Conservation (phyloP, 2,329 filamentous ascomycete species). For the Phyllosticta paracitricarpa region DNA sequence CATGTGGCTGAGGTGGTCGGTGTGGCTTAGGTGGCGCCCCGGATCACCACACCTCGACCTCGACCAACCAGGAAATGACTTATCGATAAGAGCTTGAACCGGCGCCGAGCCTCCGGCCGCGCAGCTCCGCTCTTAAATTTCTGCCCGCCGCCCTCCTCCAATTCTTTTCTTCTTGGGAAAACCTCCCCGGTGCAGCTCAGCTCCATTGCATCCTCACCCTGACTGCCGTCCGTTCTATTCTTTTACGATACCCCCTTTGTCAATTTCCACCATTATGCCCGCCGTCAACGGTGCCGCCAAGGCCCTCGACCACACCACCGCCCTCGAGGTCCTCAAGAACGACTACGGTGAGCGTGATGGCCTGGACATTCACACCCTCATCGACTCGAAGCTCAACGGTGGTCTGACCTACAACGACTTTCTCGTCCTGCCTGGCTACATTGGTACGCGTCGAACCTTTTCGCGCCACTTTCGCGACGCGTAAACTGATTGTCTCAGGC, state of each 20-base stretch:
- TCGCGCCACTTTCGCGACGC: conserved; percentile 12
- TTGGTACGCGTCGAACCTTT: conserved; percentile 46
- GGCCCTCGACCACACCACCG: conserved; percentile 63
- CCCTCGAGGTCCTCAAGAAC: conserved; percentile 65
- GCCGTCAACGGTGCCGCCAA: conserved; percentile 55
- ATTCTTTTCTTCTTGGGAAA: conserved; percentile 38
- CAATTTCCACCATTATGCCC: conserved; percentile 49
- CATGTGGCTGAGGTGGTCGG: too few species aligned
- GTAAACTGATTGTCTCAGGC: conserved; percentile 37
- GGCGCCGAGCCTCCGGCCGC: conserved; percentile 7
- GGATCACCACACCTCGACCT: background rate
- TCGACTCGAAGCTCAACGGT: conserved; percentile 85
- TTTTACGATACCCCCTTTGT: conserved; percentile 5
- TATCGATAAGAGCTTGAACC: conserved; percentile 7
- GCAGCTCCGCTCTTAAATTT: conserved; percentile 9
- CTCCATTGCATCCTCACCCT: conserved; percentile 24
- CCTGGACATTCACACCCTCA: conserved; percentile 72
- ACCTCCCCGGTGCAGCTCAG: conserved; percentile 45
- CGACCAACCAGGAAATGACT: background rate
- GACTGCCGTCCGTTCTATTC: conserved; percentile 23
- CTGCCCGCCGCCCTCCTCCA: conserved; percentile 15
- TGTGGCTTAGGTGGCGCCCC: too few species aligned
- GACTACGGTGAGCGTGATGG: conserved; percentile 77
- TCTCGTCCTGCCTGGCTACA: conserved; percentile 90
- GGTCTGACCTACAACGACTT: conserved; percentile 99